Percentiles rank a stretch among this genome's conserved stretches.
Conservation (phyloP, 169 alveolate species). For the Cryptosporidium sp. region DNA sequence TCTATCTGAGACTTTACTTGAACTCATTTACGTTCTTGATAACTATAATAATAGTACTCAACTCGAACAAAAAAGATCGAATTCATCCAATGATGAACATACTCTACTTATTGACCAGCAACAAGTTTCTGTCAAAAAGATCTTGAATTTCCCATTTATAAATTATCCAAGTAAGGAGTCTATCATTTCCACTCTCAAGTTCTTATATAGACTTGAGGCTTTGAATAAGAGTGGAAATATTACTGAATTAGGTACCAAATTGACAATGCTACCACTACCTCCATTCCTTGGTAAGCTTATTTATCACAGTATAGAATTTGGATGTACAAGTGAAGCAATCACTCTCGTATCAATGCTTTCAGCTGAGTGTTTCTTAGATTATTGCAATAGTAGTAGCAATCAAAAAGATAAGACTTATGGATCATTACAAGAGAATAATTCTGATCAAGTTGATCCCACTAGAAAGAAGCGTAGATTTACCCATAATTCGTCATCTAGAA, state of each 20-base stretch:
- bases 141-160: constrained; percentile 87
- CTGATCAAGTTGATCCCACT: neutral
- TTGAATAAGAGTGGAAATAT: constrained; percentile 81
- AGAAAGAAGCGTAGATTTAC: neutral
- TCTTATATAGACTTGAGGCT: constrained; percentile 87
- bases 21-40: constrained; percentile 89
- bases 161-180: constrained; percentile 88
- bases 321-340: constrained; percentile 89
- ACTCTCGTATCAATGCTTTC: constrained; percentile 90
- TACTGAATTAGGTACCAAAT: constrained; percentile 83
- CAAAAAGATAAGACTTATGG: constrained; percentile 77
- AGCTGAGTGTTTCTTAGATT: constrained; percentile 79
- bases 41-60: constrained; percentile 28
- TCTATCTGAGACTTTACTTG: constrained; percentile 89
- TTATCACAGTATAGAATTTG: constrained; percentile 88
- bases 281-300: constrained; percentile 91
- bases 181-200: constrained; percentile 84
- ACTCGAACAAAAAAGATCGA: neutral
- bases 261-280: constrained; percentile 87
- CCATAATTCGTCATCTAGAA: neutral
- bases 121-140: constrained; percentile 78
- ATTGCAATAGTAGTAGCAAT: constrained; percentile 21
- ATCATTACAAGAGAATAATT: constrained; percentile 79
- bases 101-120: constrained; percentile 1
- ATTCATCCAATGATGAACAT: neutral